Base-by-base conservation (phyloP, 208 protist species). In the Leishmania turanica region DNA sequence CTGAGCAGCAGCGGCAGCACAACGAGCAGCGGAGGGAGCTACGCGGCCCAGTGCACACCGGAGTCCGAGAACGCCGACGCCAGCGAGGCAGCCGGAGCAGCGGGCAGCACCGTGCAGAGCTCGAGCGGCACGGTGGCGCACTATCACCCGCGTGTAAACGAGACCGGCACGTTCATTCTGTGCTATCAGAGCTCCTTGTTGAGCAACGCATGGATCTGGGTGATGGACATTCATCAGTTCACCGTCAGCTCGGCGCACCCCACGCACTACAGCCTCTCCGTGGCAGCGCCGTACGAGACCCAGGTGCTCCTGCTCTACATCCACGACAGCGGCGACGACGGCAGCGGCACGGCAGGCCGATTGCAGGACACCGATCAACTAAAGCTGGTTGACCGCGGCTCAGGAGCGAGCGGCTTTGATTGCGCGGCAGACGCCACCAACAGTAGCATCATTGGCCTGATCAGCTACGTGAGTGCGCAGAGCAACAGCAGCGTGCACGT, bases 131-230 rank as follows among this genome's bases (percentile, higher is more conserved):
- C 91, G 31, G 83, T 92, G 54, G 92, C 92, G 31, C 70, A 87
- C 76, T 96, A 96, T 81, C 73, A 64, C 51, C 93, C 92, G 0
- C 91, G 92, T 69, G 81, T 96, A 56, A 96, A 95, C 71, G 78
- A 77, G 31, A 93, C 88, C 24, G 93, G 92, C 37, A 88, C 81
- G 17, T 95, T 93, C 77, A 85, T 96, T 31, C 75, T 98, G 62
- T 98, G 95, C 86, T 98, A 98, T 82, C 88, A 93, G 79, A 96
- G 92, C 78, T 83, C 69, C 21, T 13, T 77, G 37, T 51, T 91
- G 58, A 79, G 73, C 64, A 83, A 90, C 45, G 54, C 76, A 37
- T 98, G 95, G 93, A 54, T 81, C 27, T 96, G 87, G 77, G 88
- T 97, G 40, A 72, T 87, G 2, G 74, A 91, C 65, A 70, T 95